Base-by-base conservation (phyloP, 2,329 filamentous ascomycete genomes). In the Knoxdaviesia proteae region DNA sequence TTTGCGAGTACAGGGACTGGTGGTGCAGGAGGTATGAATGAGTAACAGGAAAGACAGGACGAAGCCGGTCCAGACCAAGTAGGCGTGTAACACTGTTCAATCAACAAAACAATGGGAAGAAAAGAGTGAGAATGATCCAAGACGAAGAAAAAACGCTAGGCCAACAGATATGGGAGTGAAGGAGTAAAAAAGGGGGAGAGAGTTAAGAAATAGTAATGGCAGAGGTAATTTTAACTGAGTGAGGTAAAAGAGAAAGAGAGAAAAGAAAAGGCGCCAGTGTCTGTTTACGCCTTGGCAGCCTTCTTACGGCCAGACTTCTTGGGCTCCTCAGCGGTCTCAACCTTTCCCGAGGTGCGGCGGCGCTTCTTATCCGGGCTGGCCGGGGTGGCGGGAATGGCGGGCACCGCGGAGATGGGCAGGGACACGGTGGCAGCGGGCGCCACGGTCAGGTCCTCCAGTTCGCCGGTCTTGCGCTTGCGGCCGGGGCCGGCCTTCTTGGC, bases 351-450 rank as follows among this genome's bases (percentile, higher is more conserved):
- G 7, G 62, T 60, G 46, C 73, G 61, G 58, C 75, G 69, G 50
- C 72, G 65, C 69, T 77, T 78, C 65, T 74, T 73, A 49, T 72
- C 72, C 32, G 72, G 71, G 55, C 68, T 74, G 44, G 63, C 63
- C 31, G 67, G 64, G 32, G 61, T 56, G 32, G 60, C 56, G 36
- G 57, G 53, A 35, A 52, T 56, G 31, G 60, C 56, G 37, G 58
- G 53, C 32, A 52, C 51, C 56, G 63, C 62, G 42, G 54, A 49
- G 11, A 56, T 62, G 58, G 53, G 59, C 49, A 51, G 64, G 43
- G 55, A 54, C 32, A 52, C 51, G 37, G 51, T 52, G 20, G 56
- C 63, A 42, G 61, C 60, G 10, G 63, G 61, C n/a, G 63, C 65
- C 33, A 60, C 61, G 5, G 60, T 60, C 29, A 46, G 36, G 6